Evolutionary conservation across 805 yeast genomes (phyloP).

Genomic region (Pichia nanzhaoensis): DNA sequence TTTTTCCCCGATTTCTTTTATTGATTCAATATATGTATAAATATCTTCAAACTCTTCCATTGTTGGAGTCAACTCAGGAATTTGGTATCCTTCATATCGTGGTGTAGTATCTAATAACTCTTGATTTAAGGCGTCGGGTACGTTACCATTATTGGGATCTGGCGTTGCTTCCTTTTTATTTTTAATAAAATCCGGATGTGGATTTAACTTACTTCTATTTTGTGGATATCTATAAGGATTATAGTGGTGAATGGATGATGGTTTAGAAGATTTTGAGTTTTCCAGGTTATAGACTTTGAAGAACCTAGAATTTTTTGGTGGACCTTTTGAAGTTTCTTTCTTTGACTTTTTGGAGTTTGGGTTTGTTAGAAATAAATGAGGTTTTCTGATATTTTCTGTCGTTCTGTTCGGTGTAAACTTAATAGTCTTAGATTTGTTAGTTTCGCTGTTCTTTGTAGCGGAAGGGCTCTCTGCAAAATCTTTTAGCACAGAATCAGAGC

Average conservation of each 20-base stretch:
- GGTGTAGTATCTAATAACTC: background rate
- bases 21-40: constrained; percentile 51
- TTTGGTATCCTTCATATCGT: constrained; percentile 11
- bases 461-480: background rate
- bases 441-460: background rate
- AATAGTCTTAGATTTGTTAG: constrained; percentile 3
- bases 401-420: constrained; percentile 10
- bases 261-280: constrained; percentile 4
- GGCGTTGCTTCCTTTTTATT: constrained; percentile 11
- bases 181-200: constrained; percentile 34
- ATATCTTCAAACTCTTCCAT: constrained; percentile 57
- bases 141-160: background rate
- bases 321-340: constrained; percentile 15
- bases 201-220: constrained; percentile 36
- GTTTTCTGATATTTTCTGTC: constrained; percentile 6
- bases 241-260: constrained; percentile 29
- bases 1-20: constrained; percentile 43
- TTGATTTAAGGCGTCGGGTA: background rate
- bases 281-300: constrained; percentile 19
- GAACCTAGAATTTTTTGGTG: constrained; percentile 27
- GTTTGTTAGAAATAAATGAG: constrained; percentile 4
- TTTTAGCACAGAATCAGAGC: too few relatives aligned
- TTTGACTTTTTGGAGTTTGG: constrained; percentile 6
- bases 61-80: constrained; percentile 57
- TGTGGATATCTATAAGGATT: constrained; percentile 44